Base-by-base conservation (phyloP, 768 basidiomycete genomes). In the Rickenella mellea region DNA sequence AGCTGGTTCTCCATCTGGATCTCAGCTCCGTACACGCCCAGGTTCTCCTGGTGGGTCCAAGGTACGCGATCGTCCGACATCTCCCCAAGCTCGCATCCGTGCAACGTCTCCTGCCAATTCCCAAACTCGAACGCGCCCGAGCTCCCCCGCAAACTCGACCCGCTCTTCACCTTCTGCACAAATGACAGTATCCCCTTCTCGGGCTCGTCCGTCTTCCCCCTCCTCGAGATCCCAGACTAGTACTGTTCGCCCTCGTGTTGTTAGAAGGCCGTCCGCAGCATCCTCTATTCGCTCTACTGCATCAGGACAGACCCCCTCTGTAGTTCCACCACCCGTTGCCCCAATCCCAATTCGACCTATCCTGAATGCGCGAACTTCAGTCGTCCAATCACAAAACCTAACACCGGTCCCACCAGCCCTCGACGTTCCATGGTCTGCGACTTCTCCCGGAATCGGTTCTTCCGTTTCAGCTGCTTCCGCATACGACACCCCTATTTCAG, bases 181-280 rank as follows among this genome's bases (percentile, higher is more conserved):
- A 10, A 36, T 3, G 2, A 36, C n/a, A n/a, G n/a, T 45, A 20
- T 41, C 48, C 11, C 53, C 51, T 27, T 50, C 59, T 12, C 53
- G 47, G 20, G 47, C 37, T 4, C 41, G 17, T 5, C 25, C 40
- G 14, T 30, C 43, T 25, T 44, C 50, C 17, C 45, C 37, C 48
- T 48, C 17, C 50, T 54, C 12, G 39, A 28, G 21, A 47, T 30
- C 29, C 48, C 47, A 27, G 55, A 51, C 2, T 29, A 55, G n/a
- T 55, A 45, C 14, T 55, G 56, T 21, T 53, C 59, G 10, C 50
- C 55, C n/a, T 59, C 54, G 25, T 20, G 49, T 60, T 17, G 62
- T 67, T 4, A 63, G 70, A 35, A 53, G 68, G 15, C 53, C 67
- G n/a, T 68, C 70, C n/a, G 65, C 71, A 17, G 55, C 55, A 9